A percentile compares a stretch with the other conserved stretches of the same genome.
phyloP scores from a whole-genome alignment of 768 basidiomycete genomes.

The Cyclocybe cylindracea region DNA sequence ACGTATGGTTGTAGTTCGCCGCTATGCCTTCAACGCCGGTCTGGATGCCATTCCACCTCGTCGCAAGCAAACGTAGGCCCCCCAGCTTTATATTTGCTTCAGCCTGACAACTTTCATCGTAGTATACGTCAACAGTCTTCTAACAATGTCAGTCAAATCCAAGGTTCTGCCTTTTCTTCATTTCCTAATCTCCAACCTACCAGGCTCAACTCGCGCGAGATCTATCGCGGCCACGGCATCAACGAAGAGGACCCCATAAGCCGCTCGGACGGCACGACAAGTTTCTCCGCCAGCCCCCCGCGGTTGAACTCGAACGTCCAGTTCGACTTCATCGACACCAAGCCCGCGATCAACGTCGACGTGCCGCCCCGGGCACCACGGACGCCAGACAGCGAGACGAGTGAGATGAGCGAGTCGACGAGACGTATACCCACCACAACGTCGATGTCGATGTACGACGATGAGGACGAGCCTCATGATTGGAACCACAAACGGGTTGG shows the following conservation, averaged over 20 bases:
- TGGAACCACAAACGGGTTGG: too few species aligned
- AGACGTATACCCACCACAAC: too few species aligned
- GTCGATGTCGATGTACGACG: too few species aligned
- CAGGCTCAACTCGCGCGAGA: conserved; percentile 23
- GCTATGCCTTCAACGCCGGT: conserved; percentile 17
- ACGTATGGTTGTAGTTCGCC: conserved; percentile 15
- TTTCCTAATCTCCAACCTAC: not conserved
- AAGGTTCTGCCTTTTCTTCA: not conserved
- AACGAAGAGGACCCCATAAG: conserved; percentile 15
- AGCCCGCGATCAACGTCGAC: not conserved
- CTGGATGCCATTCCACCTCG: conserved; percentile 29
- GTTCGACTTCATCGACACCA: conserved; percentile 10
- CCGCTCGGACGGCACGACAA: not conserved
- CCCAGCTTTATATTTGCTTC: not conserved
- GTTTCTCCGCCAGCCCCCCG: not conserved
- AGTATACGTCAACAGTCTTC: conserved; percentile 25
- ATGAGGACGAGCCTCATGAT: too few species aligned
- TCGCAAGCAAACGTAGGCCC: conserved; percentile 23
- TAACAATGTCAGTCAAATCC: conserved; percentile 14
- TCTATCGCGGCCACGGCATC: conserved; percentile 15
- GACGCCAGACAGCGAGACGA: not conserved
- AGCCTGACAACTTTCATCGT: not conserved
- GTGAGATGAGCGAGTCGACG: not conserved
- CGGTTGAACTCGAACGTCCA: conserved; percentile 6
- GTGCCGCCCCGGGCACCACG: too few species aligned